Percentiles rank a stretch among this genome's conserved stretches.
Evolutionary conservation across 257 asterid species (phyloP).

Genomic region (Nicotiana knightiana): DNA sequence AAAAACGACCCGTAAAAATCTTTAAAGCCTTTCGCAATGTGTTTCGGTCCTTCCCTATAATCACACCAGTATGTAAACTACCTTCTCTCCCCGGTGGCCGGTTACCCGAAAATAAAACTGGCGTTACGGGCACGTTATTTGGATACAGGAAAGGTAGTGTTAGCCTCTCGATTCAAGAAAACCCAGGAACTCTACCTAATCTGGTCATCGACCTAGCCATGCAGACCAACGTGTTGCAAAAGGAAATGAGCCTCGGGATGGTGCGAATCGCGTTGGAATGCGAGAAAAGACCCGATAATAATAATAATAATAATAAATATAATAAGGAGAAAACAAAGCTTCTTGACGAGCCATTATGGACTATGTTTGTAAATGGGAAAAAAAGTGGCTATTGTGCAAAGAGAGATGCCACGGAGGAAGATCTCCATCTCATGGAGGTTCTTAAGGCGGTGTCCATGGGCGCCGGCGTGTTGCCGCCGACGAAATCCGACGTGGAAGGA

Average conservation of each 20-base stretch:
- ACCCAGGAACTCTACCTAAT: constrained; percentile 31
- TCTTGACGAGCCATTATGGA: constrained; percentile 73
- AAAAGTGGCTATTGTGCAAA: constrained; percentile 58
- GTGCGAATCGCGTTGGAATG: constrained; percentile 40
- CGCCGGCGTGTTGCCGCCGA: constrained; percentile 72
- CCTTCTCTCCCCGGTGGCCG: constrained; percentile 61
- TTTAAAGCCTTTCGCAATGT: constrained; percentile 61
- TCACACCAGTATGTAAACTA: constrained; percentile 50
- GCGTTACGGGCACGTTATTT: constrained; percentile 61
- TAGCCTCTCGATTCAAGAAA: constrained; percentile 39
- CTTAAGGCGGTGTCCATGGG: constrained; percentile 81
- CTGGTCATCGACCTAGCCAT: constrained; percentile 40
- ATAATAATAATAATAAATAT: background rate
- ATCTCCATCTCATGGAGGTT: constrained; percentile 71
- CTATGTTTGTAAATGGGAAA: constrained; percentile 79
- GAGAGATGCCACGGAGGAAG: constrained; percentile 68
- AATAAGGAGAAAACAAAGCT: constrained; percentile 30
- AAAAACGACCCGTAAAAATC: constrained; percentile 22
- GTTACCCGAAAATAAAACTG: constrained; percentile 2
- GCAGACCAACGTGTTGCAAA: constrained; percentile 32
- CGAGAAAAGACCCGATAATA: constrained; percentile 19
- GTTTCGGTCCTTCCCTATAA: constrained; percentile 77
- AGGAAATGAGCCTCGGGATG: constrained; percentile 45
- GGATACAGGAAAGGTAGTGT: constrained; percentile 47
- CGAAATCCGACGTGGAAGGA: constrained; percentile 49